A percentile compares a stretch with the other conserved stretches of the same genome.
These are phyloP conservation scores for Aquilaria agallochum DNA, from an alignment of 441 rosid genomes.

Conservation along the genomic window DNA sequence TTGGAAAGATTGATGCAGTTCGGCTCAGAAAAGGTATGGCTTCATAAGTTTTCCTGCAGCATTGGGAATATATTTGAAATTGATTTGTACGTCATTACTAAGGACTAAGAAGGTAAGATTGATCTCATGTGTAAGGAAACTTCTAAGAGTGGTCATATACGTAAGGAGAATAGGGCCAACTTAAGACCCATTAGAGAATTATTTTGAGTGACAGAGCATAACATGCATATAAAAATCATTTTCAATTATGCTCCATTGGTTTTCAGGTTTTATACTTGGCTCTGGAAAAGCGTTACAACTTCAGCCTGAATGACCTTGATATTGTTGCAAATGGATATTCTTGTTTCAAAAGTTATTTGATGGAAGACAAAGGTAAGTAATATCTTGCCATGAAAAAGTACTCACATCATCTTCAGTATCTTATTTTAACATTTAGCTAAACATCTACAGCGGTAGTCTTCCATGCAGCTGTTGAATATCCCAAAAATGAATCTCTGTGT, in stretches of 20 bases:
- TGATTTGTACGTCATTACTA: too few species aligned
- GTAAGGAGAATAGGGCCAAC: too few species aligned
- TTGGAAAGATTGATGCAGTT: slow-evolving; percentile 46
- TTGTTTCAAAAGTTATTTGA: slow-evolving; percentile 54
- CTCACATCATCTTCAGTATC: neutral
- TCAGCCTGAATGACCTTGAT: slow-evolving; percentile 65
- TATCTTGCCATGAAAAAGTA: neutral
- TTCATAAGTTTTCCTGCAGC: neutral
- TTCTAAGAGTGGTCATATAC: too few species aligned
- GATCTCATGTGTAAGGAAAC: too few species aligned
- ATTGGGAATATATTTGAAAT: too few species aligned
- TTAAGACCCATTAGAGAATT: too few species aligned
- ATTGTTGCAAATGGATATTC: slow-evolving; percentile 83
- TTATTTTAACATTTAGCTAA: slow-evolving; percentile 4
- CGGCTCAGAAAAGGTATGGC: slow-evolving; percentile 51
- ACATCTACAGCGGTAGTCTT: slow-evolving; percentile 5
- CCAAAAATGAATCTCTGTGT: slow-evolving; percentile 14
- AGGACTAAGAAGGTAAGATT: too few species aligned
- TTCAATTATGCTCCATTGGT: slow-evolving; percentile 4
- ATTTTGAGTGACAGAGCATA: too few species aligned
- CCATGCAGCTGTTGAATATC: slow-evolving; percentile 28
- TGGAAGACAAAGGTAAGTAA: slow-evolving; percentile 39
- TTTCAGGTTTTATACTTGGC: slow-evolving; percentile 73
- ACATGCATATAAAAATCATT: too few species aligned
- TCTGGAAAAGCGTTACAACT: slow-evolving; percentile 88